Evolutionary conservation across 345 rosid genomes (phyloP).

Genomic region (Salix exigua): DNA sequence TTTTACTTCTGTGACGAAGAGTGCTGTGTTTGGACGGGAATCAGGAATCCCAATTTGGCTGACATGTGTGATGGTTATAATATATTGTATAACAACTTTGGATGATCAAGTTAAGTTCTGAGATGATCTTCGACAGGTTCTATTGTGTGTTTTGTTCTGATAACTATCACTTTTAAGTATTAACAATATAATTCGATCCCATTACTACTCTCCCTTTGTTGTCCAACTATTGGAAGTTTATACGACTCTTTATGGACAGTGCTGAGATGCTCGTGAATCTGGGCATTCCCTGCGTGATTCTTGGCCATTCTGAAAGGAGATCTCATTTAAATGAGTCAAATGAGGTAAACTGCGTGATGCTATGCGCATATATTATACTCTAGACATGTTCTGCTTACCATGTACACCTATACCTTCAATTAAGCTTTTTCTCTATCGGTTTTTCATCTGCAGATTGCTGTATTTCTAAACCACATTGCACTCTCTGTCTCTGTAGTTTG

Average conservation of each 20-base stretch:
- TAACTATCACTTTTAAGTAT: neutral
- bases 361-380: neutral
- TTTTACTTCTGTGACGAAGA: neutral
- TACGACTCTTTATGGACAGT: conserved; percentile 18
- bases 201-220: neutral
- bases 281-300: conserved; percentile 62
- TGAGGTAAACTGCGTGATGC: conserved; percentile 31
- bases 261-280: conserved; percentile 68
- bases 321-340: conserved; percentile 48
- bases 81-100: neutral
- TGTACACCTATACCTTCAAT: neutral
- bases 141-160: neutral
- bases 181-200: neutral
- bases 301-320: conserved; percentile 71
- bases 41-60: neutral
- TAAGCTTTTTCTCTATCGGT: neutral
- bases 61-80: neutral
- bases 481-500: conserved; percentile 45
- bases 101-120: neutral
- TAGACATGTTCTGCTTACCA: neutral
- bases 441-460: neutral
- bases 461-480: neutral
- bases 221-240: neutral
- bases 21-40: neutral
- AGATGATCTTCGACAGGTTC: neutral